A percentile compares a stretch with the other conserved stretches of the same genome.
Evolutionary conservation across 495 filamentous ascomycete species (phyloP).

Genomic region (Clohesyomyces aquaticus): DNA sequence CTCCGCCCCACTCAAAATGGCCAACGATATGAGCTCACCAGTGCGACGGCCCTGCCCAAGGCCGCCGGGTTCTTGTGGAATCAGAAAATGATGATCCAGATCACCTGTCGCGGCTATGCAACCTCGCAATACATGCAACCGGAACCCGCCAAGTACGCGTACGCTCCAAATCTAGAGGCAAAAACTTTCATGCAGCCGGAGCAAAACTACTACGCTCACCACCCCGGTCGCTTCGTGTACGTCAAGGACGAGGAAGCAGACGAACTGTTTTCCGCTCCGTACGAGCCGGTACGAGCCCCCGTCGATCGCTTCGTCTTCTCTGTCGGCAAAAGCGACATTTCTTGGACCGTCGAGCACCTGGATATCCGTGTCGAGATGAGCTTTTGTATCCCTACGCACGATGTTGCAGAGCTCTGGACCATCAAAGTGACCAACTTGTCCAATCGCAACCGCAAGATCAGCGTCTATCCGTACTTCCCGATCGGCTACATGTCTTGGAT

Average conservation of each 20-base stretch:
- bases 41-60: conserved; percentile 60
- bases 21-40: conserved; percentile 59
- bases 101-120: conserved; percentile 60
- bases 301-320: conserved; percentile 58
- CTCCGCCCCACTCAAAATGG: conserved; percentile 55
- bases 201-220: conserved; percentile 62
- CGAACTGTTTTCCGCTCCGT: conserved; percentile 59
- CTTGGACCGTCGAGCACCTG: conserved; percentile 56
- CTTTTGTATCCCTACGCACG: conserved; percentile 56
- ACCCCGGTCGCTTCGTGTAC: conserved; percentile 63
- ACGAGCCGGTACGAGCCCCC: conserved; percentile 57
- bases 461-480: conserved; percentile 60
- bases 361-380: conserved; percentile 59
- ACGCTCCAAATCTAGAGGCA: conserved; percentile 60
- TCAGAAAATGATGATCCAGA: conserved; percentile 64
- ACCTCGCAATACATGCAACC: conserved; percentile 65
- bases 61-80: conserved; percentile 63
- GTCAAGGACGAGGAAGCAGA: conserved; percentile 60
- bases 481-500: conserved; percentile 66
- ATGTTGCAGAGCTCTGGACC: conserved; percentile 61
- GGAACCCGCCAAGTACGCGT: conserved; percentile 60
- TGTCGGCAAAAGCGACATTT: conserved; percentile 58
- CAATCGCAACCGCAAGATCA: conserved; percentile 50
- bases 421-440: conserved; percentile 58
- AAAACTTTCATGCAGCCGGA: conserved; percentile 65